A percentile compares a stretch with the other conserved stretches of the same genome.
Conservation (phyloP, 768 basidiomycete species). For the Erythrobasidium yunnanense region DNA sequence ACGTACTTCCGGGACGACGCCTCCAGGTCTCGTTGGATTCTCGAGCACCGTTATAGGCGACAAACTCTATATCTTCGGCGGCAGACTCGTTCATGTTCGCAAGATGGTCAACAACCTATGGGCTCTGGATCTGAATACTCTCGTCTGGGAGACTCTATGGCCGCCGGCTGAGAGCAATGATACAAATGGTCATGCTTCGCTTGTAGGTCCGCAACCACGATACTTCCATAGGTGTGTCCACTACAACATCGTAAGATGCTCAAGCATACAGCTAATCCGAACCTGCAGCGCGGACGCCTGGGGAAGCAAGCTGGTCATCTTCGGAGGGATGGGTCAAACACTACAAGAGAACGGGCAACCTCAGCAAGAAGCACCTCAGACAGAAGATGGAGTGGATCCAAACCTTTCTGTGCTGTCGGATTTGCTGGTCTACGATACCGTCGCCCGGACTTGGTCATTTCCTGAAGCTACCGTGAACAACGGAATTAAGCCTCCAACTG, state of each 20-base stretch:
- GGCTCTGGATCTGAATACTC: conserved; percentile 69
- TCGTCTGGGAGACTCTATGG: conserved; percentile 63
- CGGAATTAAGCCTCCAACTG: conserved; percentile 56
- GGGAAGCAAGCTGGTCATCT: conserved; percentile 81
- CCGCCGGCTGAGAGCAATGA: conserved; percentile 40
- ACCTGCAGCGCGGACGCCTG: conserved; percentile 39
- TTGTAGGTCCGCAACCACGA: conserved; percentile 55
- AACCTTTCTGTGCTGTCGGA: conserved; percentile 78
- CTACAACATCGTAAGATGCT: neutral
- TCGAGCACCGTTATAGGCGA: conserved; percentile 72
- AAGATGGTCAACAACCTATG: conserved; percentile 85
- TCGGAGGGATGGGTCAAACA: conserved; percentile 86
- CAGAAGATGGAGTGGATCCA: conserved; percentile 11
- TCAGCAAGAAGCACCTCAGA: conserved; percentile 1
- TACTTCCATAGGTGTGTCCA: conserved; percentile 67
- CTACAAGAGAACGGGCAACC: neutral
- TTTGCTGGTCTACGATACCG: conserved; percentile 75
- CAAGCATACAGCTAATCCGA: neutral
- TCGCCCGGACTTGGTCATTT: conserved; percentile 56
- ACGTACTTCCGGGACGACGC: neutral
- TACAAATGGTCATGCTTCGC: neutral
- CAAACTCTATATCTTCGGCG: conserved; percentile 84
- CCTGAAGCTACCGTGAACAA: conserved; percentile 43
- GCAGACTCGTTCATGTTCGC: conserved; percentile 71
- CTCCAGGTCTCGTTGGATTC: conserved; percentile 55